phyloP scores from a whole-genome alignment of 1,139 yeast genomes.

The Suhomyces chickasaworum region DNA sequence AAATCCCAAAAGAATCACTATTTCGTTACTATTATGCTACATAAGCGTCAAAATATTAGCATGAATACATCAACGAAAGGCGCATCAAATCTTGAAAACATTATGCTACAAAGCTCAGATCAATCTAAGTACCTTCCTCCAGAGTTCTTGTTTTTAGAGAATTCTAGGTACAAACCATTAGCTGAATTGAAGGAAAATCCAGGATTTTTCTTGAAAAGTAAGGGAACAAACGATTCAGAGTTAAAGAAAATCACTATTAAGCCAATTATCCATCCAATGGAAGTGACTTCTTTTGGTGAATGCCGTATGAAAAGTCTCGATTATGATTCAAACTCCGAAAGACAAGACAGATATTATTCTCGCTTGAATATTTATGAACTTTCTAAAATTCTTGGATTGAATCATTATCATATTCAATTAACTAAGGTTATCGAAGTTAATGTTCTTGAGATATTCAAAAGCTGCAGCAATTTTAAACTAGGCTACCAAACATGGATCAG shows the following conservation, averaged over 20 bases:
- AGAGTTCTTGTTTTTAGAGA: constrained; percentile 3
- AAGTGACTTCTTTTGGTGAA: not conserved
- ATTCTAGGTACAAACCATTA: constrained; percentile 5
- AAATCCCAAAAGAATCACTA: not conserved
- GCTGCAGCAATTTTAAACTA: constrained; percentile 63
- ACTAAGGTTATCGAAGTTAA: constrained; percentile 51
- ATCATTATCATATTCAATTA: constrained; percentile 25
- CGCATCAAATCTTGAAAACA: not conserved
- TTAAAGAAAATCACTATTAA: not conserved
- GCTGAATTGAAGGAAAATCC: constrained; percentile 2
- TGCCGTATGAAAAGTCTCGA: constrained; percentile 2
- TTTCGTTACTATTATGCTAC: not conserved
- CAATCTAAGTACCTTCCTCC: not conserved
- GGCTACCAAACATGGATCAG: constrained; percentile 84
- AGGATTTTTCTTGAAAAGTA: not conserved
- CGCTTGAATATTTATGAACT: constrained; percentile 34
- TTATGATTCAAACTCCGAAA: not conserved
- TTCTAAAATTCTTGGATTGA: constrained; percentile 28
- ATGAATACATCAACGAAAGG: not conserved
- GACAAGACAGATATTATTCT: constrained; percentile 25
- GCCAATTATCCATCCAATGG: constrained; percentile 1
- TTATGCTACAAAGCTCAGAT: not conserved
- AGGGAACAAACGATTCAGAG: not conserved
- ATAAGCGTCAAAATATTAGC: not conserved
- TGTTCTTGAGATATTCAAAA: constrained; percentile 57